phyloP scores from a whole-genome alignment of 1,139 yeast species.

The Pichia sp. region DNA sequence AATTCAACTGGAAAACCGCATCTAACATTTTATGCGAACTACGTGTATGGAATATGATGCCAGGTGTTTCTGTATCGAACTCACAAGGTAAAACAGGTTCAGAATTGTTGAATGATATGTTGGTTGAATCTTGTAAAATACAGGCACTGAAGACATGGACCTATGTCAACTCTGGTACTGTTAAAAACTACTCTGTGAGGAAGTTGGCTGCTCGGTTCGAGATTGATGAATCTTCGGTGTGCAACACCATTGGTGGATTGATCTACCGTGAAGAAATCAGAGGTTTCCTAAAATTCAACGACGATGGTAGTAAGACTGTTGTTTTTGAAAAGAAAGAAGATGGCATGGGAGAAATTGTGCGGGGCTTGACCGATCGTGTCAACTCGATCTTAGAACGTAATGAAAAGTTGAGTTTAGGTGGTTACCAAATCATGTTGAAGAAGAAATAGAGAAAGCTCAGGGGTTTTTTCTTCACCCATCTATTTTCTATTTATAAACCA shows the following conservation, averaged over 20 bases:
- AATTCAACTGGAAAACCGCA: slow-evolving; percentile 85
- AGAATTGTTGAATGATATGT: slow-evolving; percentile 35
- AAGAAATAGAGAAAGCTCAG: slow-evolving; percentile 13
- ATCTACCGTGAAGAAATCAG: slow-evolving; percentile 70
- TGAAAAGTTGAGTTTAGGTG: slow-evolving; percentile 78
- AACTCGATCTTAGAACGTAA: slow-evolving; percentile 77
- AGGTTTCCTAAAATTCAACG: slow-evolving; percentile 60
- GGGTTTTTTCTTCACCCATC: slow-evolving; percentile 1
- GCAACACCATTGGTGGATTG: slow-evolving; percentile 66
- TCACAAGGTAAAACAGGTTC: slow-evolving; percentile 15
- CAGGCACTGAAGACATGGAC: slow-evolving; percentile 34
- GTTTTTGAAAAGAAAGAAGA: slow-evolving; percentile 72
- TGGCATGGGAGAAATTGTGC: slow-evolving; percentile 83
- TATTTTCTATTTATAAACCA: neutral
- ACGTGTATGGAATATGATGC: slow-evolving; percentile 68
- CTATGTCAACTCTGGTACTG: slow-evolving; percentile 19
- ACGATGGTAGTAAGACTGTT: slow-evolving; percentile 54
- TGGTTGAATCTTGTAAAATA: slow-evolving; percentile 64
- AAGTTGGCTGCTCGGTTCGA: slow-evolving; percentile 43
- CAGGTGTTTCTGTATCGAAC: slow-evolving; percentile 15
- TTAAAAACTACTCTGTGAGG: slow-evolving; percentile 17
- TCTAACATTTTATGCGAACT: slow-evolving; percentile 67
- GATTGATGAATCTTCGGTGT: slow-evolving; percentile 51
- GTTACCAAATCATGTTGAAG: slow-evolving; percentile 41
- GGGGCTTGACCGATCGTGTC: slow-evolving; percentile 83